These are phyloP conservation scores for Echria macrotheca DNA, from an alignment of 495 filamentous ascomycete species.

Conservation along the genomic window DNA sequence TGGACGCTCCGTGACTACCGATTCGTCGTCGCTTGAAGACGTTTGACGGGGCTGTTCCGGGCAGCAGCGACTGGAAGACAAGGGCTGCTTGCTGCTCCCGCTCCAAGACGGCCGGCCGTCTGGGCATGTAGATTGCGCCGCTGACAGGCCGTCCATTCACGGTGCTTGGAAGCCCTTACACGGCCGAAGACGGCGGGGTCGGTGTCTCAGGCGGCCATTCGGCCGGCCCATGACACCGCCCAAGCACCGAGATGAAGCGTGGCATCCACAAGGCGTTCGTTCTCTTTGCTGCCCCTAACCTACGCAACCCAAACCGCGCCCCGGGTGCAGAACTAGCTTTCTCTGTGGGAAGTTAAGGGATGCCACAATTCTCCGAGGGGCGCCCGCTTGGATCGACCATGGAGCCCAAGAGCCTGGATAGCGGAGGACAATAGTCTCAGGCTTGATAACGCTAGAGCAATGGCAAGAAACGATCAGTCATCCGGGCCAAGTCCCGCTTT, in stretches of 20 bases:
- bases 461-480: constrained; percentile 4
- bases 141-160: constrained; percentile 7
- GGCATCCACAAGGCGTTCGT: neutral
- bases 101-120: constrained; percentile 1
- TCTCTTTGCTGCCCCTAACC: neutral
- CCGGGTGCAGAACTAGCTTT: neutral
- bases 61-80: neutral
- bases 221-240: too few species aligned
- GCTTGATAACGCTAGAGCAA: too few species aligned
- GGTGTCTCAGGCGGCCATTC: neutral
- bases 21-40: neutral
- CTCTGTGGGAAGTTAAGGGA: neutral
- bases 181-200: neutral
- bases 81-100: constrained; percentile 3
- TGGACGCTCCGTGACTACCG: neutral
- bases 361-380: constrained; percentile 21
- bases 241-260: too few species aligned
- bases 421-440: neutral
- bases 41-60: neutral
- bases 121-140: constrained; percentile 5
- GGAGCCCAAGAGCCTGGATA: constrained; percentile 21
- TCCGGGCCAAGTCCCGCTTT: constrained; percentile 16
- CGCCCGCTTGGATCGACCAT: neutral
- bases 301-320: constrained; percentile 1
- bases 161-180: neutral